Conservation (phyloP, 768 basidiomycete species). For the Ramaria sp. region DNA sequence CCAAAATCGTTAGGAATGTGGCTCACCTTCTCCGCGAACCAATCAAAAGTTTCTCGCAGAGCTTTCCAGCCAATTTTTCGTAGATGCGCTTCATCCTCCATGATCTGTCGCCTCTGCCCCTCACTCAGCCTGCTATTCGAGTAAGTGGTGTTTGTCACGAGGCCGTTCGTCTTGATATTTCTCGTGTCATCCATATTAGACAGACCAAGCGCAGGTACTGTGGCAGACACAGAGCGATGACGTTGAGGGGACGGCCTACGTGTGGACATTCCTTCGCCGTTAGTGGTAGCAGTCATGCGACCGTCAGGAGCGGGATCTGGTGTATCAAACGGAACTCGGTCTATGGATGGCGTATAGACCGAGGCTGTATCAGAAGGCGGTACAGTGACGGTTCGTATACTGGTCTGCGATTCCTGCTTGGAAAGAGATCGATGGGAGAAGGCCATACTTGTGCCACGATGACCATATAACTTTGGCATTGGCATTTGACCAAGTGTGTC, state of each 20-base stretch:
- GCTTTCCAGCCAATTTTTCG: conserved; percentile 45
- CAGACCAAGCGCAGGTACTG: not conserved
- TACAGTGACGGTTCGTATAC: conserved; percentile 50
- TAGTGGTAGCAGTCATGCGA: not conserved
- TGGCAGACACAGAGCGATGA: not conserved
- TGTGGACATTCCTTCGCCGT: not conserved
- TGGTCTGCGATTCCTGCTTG: conserved; percentile 42
- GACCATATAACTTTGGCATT: not conserved
- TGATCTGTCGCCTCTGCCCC: not conserved
- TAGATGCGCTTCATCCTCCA: conserved; percentile 24
- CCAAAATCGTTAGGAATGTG: not conserved
- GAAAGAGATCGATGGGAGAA: conserved; percentile 26
- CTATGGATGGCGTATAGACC: not conserved
- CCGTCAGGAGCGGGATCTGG: not conserved
- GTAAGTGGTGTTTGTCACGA: not conserved
- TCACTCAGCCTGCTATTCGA: not conserved
- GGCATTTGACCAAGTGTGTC: not conserved
- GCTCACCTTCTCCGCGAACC: conserved; percentile 50
- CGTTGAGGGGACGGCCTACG: not conserved
- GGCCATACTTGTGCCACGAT: not conserved
- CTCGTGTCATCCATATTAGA: conserved; percentile 1
- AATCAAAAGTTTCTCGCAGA: conserved; percentile 44
- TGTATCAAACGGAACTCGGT: not conserved
- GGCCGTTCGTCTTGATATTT: not conserved
- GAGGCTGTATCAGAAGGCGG: not conserved